Evolutionary conservation across 257 asterid genomes (phyloP), one percentile per base, ranked within the genome.

Genomic region (Solanum appendiculatum): DNA sequence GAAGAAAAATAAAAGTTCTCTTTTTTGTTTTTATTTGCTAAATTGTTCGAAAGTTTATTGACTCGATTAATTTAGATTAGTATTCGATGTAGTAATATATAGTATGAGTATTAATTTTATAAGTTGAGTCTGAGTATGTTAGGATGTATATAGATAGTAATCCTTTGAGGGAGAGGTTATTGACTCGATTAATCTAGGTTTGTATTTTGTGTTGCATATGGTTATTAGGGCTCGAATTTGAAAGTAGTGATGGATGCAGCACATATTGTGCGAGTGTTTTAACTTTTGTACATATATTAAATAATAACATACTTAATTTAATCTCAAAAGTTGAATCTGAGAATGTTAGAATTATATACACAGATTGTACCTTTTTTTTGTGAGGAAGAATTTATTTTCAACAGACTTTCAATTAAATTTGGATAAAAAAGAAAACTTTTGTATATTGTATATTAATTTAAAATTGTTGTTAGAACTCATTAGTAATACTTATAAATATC

Each of bases 401-500:
- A n/a, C 0, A 0, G 34, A 63, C 9, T 25, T 10, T 10, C 18
- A 64, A 25, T 27, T 21, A 27, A 64, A 25, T 13, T 64, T 5
- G 10, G 0, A 63, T 27, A 66, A 14, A 14, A 6, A 3, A 4
- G 1, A 64, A 11, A 25, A 25, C 18, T 63, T 63, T n/a, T 63
- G 16, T 25, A 63, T 23, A 23, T 68, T 68, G 12, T 29, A 29
- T 29, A 9, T 29, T 68, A 29, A 68, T 31, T 29, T 68, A 1
- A 68, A 14, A 29, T 68, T 0, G 2, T 15, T 14, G 1, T 68
- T 2, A 18, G 0, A 68, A 11, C 8, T 5, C 2, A 5, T 11
- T 64, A 25, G 11, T 11, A 64, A 23, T n/a, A 60, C 31, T 60
- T 10, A n/a, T 60, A 9, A 60, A 9, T 4, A 60, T 21, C 25